A percentile compares a stretch with the other conserved stretches of the same genome.
These are phyloP conservation scores for Myxozyma vanderwaltii DNA, from an alignment of 805 yeast genomes.

Conservation along the genomic window DNA sequence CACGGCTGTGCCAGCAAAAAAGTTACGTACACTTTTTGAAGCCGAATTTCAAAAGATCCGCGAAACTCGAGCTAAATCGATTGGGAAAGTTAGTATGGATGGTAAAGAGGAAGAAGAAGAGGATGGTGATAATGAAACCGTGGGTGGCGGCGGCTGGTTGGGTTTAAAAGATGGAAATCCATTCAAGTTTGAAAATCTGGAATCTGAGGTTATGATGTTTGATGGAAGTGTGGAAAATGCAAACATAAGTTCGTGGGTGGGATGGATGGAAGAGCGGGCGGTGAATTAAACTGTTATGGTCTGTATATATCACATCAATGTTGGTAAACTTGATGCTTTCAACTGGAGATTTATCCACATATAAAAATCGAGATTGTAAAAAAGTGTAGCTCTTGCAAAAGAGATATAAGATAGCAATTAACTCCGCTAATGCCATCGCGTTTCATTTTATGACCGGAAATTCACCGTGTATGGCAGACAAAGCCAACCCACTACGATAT, in stretches of 20 bases:
- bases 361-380: too few species aligned
- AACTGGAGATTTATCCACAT: too few species aligned
- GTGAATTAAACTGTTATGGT: conserved; percentile 48
- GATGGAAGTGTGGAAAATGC: conserved; percentile 71
- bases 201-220: conserved; percentile 43
- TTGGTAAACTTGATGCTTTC: too few species aligned
- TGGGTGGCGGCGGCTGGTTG: conserved; percentile 16
- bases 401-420: too few species aligned
- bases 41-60: conserved; percentile 61
- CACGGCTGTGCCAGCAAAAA: conserved; percentile 70
- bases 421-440: too few species aligned
- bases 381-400: too few species aligned
- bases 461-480: too few species aligned
- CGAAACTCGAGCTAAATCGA: conserved; percentile 51
- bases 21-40: conserved; percentile 63
- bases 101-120: conserved; percentile 13
- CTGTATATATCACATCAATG: not conserved
- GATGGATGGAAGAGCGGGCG: conserved; percentile 78
- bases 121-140: conserved; percentile 3
- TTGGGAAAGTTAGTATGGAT: conserved; percentile 44
- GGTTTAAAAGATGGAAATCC: conserved; percentile 17
- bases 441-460: too few species aligned
- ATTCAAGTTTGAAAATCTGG: conserved; percentile 25
- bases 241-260: conserved; percentile 61
- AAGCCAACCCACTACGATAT: too few species aligned